A percentile compares a stretch with the other conserved stretches of the same genome.
phyloP scores from a whole-genome alignment of 805 yeast species.

The Millerago galiae region DNA sequence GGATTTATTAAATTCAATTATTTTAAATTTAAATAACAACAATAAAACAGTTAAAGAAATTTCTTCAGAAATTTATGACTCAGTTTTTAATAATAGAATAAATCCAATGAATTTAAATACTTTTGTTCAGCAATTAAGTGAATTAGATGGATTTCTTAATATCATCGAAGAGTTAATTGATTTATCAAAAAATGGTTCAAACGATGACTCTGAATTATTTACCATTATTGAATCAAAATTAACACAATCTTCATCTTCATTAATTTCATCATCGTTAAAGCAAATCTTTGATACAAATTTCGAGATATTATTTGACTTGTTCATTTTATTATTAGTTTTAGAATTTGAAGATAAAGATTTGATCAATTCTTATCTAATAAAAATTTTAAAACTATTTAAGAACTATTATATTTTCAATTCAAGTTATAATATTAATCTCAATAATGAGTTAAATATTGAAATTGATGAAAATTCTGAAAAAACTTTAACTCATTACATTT shows the following conservation, averaged over 20 bases:
- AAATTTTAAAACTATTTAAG: constrained; percentile 14
- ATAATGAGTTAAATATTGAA: constrained; percentile 10
- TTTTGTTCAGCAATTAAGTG: constrained; percentile 34
- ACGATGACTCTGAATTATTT: neutral
- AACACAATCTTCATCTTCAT: constrained; percentile 20
- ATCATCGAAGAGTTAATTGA: constrained; percentile 32
- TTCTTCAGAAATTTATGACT: constrained; percentile 33
- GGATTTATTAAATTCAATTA: constrained; percentile 28
- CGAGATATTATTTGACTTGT: constrained; percentile 26
- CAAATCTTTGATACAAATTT: constrained; percentile 25
- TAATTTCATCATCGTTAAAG: constrained; percentile 22
- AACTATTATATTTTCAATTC: constrained; percentile 15
- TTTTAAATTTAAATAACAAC: constrained; percentile 2
- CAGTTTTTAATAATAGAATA: constrained; percentile 34
- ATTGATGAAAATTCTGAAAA: constrained; percentile 13
- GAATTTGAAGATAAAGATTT: constrained; percentile 29
- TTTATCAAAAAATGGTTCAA: constrained; percentile 16
- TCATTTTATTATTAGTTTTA: constrained; percentile 30
- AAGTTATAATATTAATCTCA: constrained; percentile 14
- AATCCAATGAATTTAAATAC: constrained; percentile 31
- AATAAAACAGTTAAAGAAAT: constrained; percentile 27
- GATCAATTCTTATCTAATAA: constrained; percentile 11
- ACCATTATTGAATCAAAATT: constrained; percentile 13
- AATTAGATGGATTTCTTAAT: constrained; percentile 30
- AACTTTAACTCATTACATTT: neutral